Conservation (phyloP, 2,329 filamentous ascomycete species). For the Scopulariopsis brevicaulis region DNA sequence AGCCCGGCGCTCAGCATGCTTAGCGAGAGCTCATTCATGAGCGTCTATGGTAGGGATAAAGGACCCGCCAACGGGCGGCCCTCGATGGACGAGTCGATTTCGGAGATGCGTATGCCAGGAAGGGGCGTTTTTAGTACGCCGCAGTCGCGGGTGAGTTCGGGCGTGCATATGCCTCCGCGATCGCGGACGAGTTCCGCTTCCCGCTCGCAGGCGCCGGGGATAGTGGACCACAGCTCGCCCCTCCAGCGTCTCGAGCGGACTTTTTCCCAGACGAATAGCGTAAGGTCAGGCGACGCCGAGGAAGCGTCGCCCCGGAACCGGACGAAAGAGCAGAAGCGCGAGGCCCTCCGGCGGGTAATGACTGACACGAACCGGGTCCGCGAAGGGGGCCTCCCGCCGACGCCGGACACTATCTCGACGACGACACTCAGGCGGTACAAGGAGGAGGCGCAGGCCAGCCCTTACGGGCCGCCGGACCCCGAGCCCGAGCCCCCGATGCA, state of each 20-base stretch:
- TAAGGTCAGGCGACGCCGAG: conserved; percentile 17
- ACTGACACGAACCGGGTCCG: conserved; percentile 32
- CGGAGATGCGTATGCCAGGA: neutral
- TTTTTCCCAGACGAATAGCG: conserved; percentile 16
- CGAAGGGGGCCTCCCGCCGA: conserved; percentile 39
- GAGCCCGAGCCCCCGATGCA: too few relatives aligned
- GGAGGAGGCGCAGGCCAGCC: conserved; percentile 16
- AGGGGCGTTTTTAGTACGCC: neutral
- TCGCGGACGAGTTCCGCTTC: conserved; percentile 13
- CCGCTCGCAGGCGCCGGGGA: conserved; percentile 13
- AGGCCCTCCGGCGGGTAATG: conserved; percentile 33
- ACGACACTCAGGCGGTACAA: conserved; percentile 39
- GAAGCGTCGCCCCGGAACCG: conserved; percentile 12
- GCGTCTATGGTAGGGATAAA: conserved; percentile 42
- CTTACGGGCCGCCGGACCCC: conserved; percentile 9
- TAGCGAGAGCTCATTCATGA: conserved; percentile 57
- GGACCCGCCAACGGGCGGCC: neutral
- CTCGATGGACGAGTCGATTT: neutral
- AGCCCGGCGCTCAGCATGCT: conserved; percentile 54
- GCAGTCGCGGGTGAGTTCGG: neutral
- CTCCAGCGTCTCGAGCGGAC: conserved; percentile 33
- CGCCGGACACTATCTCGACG: conserved; percentile 48
- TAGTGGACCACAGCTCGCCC: conserved; percentile 33
- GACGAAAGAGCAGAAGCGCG: conserved; percentile 33
- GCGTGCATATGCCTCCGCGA: neutral